These are phyloP conservation scores for Beta macrorhiza DNA, from an alignment of 179 eudicot species.

Conservation along the genomic window DNA sequence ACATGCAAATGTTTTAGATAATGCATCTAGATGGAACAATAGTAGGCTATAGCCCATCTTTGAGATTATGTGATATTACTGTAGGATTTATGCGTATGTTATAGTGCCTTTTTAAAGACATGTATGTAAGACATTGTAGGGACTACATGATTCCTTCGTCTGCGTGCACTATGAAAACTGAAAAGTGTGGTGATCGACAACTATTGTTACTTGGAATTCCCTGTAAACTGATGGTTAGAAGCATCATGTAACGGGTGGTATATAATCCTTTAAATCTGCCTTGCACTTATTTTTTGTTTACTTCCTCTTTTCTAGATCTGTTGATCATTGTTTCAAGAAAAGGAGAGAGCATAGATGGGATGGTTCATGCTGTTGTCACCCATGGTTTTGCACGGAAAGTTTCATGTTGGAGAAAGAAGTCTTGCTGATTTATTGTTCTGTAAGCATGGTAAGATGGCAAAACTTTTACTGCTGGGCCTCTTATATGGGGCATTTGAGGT, in stretches of 20 bases:
- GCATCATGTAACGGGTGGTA: not conserved
- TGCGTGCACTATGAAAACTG: not conserved
- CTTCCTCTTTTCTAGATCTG: not conserved
- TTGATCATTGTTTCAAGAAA: not conserved
- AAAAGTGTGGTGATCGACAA: not conserved
- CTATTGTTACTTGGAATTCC: not conserved
- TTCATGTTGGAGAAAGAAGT: not conserved
- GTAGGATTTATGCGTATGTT: no score
- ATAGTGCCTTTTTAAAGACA: not conserved
- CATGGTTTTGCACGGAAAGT: not conserved
- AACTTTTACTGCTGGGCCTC: not conserved
- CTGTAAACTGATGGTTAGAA: not conserved
- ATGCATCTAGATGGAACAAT: no score
- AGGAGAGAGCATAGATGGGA: not conserved
- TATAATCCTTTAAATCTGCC: not conserved
- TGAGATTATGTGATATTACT: no score
- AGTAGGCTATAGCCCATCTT: no score
- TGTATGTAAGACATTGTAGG: not conserved
- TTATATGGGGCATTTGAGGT: not conserved
- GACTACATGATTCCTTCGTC: not conserved
- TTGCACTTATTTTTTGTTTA: not conserved
- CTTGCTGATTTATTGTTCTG: not conserved
- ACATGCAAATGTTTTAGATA: no score
- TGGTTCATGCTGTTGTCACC: not conserved
- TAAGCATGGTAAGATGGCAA: not conserved